Base-by-base conservation (phyloP, 2,329 filamentous ascomycete species). In the Septoria petroselini region DNA sequence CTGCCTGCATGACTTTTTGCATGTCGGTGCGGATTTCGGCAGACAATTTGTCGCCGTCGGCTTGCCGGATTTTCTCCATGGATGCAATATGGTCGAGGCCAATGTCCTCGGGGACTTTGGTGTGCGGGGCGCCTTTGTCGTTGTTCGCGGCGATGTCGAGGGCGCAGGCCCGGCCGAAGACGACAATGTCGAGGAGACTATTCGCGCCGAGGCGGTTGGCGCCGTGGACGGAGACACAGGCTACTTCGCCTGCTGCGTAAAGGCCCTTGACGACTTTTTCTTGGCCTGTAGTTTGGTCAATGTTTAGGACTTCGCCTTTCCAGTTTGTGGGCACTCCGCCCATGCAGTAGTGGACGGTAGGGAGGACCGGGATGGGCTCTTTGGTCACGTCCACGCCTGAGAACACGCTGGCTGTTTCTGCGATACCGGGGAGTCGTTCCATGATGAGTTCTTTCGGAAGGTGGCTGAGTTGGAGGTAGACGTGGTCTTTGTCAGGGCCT, bases 341-440 rank as follows among this genome's bases (percentile, higher is more conserved):
- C 74, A 76, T 77, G 53, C 72, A 75, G 54, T 76, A 77, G 56
- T 77, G 75, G 2, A 77, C 75, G 1, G 75, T 78, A 0, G 75
- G 75, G 3, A 71, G 54, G 2, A 78, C 75, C 1, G 75, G 75
- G 50, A 78, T 77, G 1, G 74, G 72, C 52, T 77, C 65, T 56
- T 67, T 70, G 11, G 72, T 75, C 17, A 77, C 71, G 53, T 77
- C 73, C 12, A 77, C 72, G 4, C 74, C 74, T 1, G 73, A 71
- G 57, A 76, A 77, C 25, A 77, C 75, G 3, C 63, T 68, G 1
- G 74, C 74, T 9, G 74, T 77, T 57, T 77, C 74, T n/a, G 73
- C 71, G 34, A 77, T 76, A 1, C 74, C 74, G 2, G 74, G 74
- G 11, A 76, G 53, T 14, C 74, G 62, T 48, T 77, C 74, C 47